Percentiles rank a stretch among this genome's conserved stretches.
Evolutionary conservation across 1,139 yeast species (phyloP).

Genomic region (Eremothecium sinecaudum): DNA sequence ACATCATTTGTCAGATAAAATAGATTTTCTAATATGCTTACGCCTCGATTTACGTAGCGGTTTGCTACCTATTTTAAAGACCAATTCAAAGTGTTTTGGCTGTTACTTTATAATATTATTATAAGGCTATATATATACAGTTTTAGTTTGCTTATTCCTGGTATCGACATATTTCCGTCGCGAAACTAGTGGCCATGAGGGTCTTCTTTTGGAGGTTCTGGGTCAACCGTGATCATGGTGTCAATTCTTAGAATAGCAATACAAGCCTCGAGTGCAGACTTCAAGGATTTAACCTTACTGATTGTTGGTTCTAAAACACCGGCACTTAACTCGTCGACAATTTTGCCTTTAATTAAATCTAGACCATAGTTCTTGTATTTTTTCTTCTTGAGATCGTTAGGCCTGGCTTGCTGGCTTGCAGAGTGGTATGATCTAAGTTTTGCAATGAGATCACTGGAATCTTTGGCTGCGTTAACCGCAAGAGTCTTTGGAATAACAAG

Average conservation of each 20-base stretch:
- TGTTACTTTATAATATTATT: no score
- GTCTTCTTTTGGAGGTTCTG: conserved; percentile 87
- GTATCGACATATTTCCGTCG: no score
- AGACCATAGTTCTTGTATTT: conserved; percentile 86
- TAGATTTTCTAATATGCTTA: no score
- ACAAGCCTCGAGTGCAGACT: conserved; percentile 96
- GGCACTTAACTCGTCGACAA: conserved; percentile 70
- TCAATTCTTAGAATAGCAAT: conserved; percentile 95
- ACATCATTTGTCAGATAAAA: no score
- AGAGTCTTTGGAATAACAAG: conserved; percentile 91
- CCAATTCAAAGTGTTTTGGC: no score
- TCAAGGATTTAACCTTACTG: conserved; percentile 83
- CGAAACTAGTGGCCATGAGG: conserved; percentile 68
- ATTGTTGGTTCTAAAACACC: conserved; percentile 96
- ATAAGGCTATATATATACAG: no score
- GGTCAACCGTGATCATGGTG: conserved; percentile 95
- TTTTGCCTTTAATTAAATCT: conserved; percentile 83
- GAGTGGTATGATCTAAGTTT: conserved; percentile 95
- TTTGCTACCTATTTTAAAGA: no score
- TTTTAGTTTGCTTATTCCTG: no score
- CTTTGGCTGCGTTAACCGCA: conserved; percentile 97
- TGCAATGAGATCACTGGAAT: conserved; percentile 87
- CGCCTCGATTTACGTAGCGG: no score
- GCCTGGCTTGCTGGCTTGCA: conserved; percentile 80
- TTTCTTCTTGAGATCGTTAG: conserved; percentile 72